Conservation (phyloP, 164 flowering plant species). For the Echeveria elegans region DNA sequence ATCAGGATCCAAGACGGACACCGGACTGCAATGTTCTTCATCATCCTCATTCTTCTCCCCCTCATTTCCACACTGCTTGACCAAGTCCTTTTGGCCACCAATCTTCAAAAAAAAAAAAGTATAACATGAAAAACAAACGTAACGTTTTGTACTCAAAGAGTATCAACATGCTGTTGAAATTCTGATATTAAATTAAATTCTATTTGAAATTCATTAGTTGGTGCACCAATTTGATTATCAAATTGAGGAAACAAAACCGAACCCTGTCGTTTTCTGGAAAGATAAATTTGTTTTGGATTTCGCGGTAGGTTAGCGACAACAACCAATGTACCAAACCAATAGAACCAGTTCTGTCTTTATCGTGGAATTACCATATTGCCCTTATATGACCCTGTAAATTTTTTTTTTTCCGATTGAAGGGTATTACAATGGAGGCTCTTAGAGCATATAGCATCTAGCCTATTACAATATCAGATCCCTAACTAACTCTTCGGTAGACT, state of each 20-base stretch:
- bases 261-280: neutral
- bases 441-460: no score
- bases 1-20: conserved; percentile 44
- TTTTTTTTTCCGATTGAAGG: no score
- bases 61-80: neutral
- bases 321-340: neutral
- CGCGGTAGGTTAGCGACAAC: neutral
- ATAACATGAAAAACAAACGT: neutral
- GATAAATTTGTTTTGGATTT: neutral
- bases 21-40: conserved; percentile 80
- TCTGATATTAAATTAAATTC: no score
- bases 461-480: no score
- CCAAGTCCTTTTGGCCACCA: neutral
- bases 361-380: neutral
- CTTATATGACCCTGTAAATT: no score
- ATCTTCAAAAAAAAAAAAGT: neutral
- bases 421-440: no score
- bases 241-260: neutral
- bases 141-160: no score
- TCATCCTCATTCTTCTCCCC: conserved; percentile 22
- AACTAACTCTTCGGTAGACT: no score
- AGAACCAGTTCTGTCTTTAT: neutral
- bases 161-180: no score
- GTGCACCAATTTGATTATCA: neutral
- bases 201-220: neutral